A percentile compares a stretch with the other conserved stretches of the same genome.
phyloP scores from a whole-genome alignment of 2,329 filamentous ascomycete genomes.

The Sporothrix sp. region DNA sequence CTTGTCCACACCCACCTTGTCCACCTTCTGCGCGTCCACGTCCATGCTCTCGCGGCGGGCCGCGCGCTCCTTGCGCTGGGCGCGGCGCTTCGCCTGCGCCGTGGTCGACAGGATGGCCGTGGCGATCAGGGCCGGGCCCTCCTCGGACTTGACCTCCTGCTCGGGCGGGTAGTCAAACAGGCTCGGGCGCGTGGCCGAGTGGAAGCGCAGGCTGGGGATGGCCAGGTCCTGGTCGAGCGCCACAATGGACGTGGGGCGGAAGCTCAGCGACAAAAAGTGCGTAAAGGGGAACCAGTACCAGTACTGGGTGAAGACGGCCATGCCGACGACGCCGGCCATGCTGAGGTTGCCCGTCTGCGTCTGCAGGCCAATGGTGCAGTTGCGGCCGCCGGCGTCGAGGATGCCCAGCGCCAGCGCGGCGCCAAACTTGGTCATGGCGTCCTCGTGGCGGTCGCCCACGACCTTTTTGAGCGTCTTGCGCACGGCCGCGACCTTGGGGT shows the following conservation, averaged over 20 bases:
- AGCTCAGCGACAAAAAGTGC: constrained; percentile 91
- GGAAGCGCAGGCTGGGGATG: constrained; percentile 88
- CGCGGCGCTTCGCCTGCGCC: constrained; percentile 89
- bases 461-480: constrained; percentile 93
- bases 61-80: constrained; percentile 86
- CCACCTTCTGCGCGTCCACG: constrained; percentile 56
- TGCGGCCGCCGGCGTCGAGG: constrained; percentile 93
- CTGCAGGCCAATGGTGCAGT: constrained; percentile 95
- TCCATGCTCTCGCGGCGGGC: constrained; percentile 93
- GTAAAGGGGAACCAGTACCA: constrained; percentile 99
- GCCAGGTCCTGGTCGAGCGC: constrained; percentile 89
- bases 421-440: constrained; percentile 99
- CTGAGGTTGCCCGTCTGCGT: constrained; percentile 98
- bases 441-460: constrained; percentile 87
- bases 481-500: constrained; percentile 85
- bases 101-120: constrained; percentile 95
- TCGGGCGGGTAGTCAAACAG: constrained; percentile 97
- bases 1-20: constrained; percentile 3
- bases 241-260: constrained; percentile 94
- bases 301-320: constrained; percentile 97
- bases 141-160: constrained; percentile 88
- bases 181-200: constrained; percentile 88
- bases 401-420: constrained; percentile 90
- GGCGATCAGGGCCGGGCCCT: constrained; percentile 86
- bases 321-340: constrained; percentile 95